Percentiles rank a stretch among this genome's conserved stretches.
Evolutionary conservation across 176 grass and related monocot species (phyloP).

Genomic region (bread wheat (Triticum aestivum)): DNA sequence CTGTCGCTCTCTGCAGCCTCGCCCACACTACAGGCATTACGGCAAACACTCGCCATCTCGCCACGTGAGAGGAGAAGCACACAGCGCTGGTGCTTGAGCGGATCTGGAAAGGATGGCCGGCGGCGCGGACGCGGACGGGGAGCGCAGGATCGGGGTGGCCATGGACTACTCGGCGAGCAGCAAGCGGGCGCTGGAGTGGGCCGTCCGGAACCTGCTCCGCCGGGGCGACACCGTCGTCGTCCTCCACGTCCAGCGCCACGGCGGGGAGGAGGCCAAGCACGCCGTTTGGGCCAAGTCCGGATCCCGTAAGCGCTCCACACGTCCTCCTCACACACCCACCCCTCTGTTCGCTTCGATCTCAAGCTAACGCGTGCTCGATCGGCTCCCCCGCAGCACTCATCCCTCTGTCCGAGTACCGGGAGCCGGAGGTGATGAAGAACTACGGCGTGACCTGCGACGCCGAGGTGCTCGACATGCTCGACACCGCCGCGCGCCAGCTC

Average conservation of each 20-base stretch:
- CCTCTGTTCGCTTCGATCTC: not conserved
- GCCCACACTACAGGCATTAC: too few species aligned
- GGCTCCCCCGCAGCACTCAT: constrained; percentile 52
- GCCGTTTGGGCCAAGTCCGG: constrained; percentile 64
- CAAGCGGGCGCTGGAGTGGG: constrained; percentile 70
- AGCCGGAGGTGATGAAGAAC: constrained; percentile 54
- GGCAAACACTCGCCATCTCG: not conserved
- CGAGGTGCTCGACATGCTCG: constrained; percentile 85
- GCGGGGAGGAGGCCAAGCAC: constrained; percentile 50
- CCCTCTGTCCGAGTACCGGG: constrained; percentile 76
- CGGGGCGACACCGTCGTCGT: constrained; percentile 67
- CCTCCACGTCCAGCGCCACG: constrained; percentile 43
- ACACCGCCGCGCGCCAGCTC: constrained; percentile 67
- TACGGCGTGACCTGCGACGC: constrained; percentile 59
- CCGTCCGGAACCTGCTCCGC: constrained; percentile 56
- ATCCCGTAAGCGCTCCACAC: constrained; percentile 38
- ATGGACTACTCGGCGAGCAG: constrained; percentile 79
- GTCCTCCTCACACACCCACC: too few species aligned
- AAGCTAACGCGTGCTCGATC: not conserved
- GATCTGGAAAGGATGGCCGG: constrained; percentile 31
- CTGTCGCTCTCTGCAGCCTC: too few species aligned
- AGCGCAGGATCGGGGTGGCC: constrained; percentile 59
- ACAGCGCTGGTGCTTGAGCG: not conserved
- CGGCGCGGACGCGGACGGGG: constrained; percentile 27
- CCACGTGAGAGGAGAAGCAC: not conserved